These are phyloP conservation scores for Peniophora sp. DNA, from an alignment of 1,284 basidiomycete species.

Conservation along the genomic window DNA sequence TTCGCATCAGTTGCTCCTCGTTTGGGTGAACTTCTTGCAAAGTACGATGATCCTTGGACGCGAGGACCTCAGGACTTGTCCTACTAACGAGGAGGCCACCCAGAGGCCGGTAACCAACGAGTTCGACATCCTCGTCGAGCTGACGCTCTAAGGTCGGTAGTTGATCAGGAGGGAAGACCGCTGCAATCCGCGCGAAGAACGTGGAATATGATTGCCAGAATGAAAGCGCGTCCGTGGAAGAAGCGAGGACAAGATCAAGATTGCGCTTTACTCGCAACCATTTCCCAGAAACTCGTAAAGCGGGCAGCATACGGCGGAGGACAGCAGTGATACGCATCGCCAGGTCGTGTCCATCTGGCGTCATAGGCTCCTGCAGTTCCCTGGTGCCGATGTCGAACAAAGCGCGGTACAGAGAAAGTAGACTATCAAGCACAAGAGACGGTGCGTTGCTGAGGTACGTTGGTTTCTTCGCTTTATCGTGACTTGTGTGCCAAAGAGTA, in stretches of 20 bases:
- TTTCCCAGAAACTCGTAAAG: conserved; percentile 81
- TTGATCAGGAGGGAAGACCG: conserved; percentile 62
- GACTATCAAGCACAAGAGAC: conserved; percentile 32
- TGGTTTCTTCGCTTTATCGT: conserved; percentile 31
- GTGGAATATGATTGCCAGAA: conserved; percentile 75
- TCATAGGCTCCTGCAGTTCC: conserved; percentile 44
- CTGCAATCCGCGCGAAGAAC: conserved; percentile 59
- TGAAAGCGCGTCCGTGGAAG: conserved; percentile 7
- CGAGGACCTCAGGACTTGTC: conserved; percentile 15
- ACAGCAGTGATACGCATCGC: conserved; percentile 81
- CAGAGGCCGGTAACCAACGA: conserved; percentile 84
- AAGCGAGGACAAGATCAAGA: conserved; percentile 47
- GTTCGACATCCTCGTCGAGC: conserved; percentile 90
- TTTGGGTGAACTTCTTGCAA: conserved; percentile 80
- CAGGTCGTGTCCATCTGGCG: conserved; percentile 51
- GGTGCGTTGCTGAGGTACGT: conserved; percentile 16
- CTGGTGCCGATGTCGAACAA: conserved; percentile 63
- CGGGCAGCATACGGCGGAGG: conserved; percentile 81
- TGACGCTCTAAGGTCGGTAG: conserved; percentile 57
- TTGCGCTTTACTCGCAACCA: conserved; percentile 81
- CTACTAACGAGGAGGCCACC: conserved; percentile 40
- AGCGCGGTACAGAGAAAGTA: conserved; percentile 63
- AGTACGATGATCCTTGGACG: conserved; percentile 7
- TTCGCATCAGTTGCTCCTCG: conserved; percentile 91
- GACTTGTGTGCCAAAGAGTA: conserved; percentile 69